Conservation (phyloP, 768 basidiomycete species). For the Baorangia bicolor region DNA sequence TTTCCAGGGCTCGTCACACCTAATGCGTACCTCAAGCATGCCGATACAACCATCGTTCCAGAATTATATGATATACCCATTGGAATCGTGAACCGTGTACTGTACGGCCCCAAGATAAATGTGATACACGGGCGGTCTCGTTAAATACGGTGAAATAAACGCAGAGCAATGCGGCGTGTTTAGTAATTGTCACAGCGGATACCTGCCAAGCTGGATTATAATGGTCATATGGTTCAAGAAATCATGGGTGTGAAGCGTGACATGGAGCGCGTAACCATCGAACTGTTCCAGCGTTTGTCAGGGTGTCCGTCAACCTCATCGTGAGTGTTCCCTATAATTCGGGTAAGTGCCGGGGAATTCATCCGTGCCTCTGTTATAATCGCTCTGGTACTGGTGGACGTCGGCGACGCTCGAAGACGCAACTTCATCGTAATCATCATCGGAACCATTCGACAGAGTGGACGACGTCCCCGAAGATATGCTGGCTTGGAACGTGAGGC, state of each 20-base stretch:
- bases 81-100: conserved; percentile 72
- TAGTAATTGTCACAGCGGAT: neutral
- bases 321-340: neutral
- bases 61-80: conserved; percentile 82
- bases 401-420: conserved; percentile 31
- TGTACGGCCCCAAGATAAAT: conserved; percentile 43
- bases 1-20: conserved; percentile 39
- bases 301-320: neutral
- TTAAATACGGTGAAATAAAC: conserved; percentile 22
- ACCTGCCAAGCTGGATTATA: conserved; percentile 12
- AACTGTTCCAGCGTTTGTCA: neutral
- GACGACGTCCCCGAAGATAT: conserved; percentile 38
- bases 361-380: conserved; percentile 14
- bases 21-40: conserved; percentile 50
- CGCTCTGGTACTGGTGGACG: conserved; percentile 32
- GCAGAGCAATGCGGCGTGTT: conserved; percentile 4
- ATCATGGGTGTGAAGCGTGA: conserved; percentile 3
- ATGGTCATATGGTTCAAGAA: conserved; percentile 15
- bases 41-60: conserved; percentile 48
- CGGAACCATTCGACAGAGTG: conserved; percentile 30
- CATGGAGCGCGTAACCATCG: neutral
- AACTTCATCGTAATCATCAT: conserved; percentile 36
- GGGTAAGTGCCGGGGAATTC: conserved; percentile 16
- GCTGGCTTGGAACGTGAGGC: conserved; percentile 36
- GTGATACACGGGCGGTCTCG: conserved; percentile 10